These are phyloP conservation scores for Ogataea corticis DNA, from an alignment of 805 yeast genomes.

Conservation along the genomic window DNA sequence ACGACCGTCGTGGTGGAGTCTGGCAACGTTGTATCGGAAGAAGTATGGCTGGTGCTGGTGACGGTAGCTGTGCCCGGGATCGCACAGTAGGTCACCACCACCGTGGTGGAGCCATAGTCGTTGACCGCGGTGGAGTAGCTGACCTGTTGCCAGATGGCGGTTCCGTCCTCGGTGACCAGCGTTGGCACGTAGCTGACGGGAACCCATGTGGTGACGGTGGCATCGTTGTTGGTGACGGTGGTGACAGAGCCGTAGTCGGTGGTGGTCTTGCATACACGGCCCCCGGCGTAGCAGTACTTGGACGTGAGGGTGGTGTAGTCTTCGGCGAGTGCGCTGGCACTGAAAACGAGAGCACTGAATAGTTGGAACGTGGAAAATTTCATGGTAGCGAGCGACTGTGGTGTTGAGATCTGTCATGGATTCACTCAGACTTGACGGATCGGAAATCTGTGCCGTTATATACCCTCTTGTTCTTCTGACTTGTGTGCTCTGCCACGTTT, in stretches of 20 bases:
- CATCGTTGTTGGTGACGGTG: conserved; percentile 11
- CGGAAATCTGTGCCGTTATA: conserved; percentile 3
- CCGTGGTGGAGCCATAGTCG: conserved; percentile 20
- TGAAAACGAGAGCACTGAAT: conserved; percentile 1
- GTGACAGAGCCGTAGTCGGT: conserved; percentile 19
- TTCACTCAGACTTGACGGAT: background rate
- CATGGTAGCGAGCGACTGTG: conserved; percentile 4
- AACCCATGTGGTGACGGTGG: conserved; percentile 12
- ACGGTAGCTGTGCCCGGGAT: conserved; percentile 18
- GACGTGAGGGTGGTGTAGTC: conserved; percentile 21
- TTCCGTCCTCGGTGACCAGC: conserved; percentile 20
- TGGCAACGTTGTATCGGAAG: conserved; percentile 11
- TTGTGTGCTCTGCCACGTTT: background rate
- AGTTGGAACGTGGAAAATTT: conserved; percentile 2
- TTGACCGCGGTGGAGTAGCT: conserved; percentile 19
- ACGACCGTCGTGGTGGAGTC: conserved; percentile 7
- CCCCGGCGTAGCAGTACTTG: conserved; percentile 18
- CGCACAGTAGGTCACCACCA: conserved; percentile 27
- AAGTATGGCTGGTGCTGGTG: conserved; percentile 7
- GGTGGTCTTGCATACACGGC: conserved; percentile 21
- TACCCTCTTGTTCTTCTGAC: background rate
- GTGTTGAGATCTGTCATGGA: background rate
- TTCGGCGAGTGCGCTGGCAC: conserved; percentile 11
- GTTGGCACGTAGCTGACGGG: conserved; percentile 21
- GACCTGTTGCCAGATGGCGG: conserved; percentile 21